phyloP scores from a whole-genome alignment of 805 yeast genomes.

The Grigorovia transvaalensis region DNA sequence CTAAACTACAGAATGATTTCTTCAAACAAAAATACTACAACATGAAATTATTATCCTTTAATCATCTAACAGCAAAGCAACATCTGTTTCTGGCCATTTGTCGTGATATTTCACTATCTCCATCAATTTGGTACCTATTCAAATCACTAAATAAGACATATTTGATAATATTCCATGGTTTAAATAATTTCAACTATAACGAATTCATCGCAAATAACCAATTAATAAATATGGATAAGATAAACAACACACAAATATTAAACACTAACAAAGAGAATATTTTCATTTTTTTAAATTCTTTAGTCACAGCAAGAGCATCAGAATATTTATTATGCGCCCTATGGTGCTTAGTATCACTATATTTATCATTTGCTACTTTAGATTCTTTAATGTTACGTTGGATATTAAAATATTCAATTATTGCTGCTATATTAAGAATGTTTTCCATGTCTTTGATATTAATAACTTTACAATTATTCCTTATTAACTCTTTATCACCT shows the following conservation, averaged over 20 bases:
- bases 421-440: conserved; percentile 83
- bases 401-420: conserved; percentile 81
- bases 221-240: not conserved
- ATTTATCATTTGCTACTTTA: conserved; percentile 69
- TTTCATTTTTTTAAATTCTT: conserved; percentile 16
- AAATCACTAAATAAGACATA: conserved; percentile 31
- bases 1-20: not conserved
- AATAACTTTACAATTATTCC: conserved; percentile 56
- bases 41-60: conserved; percentile 54
- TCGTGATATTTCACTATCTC: conserved; percentile 64
- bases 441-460: conserved; percentile 70
- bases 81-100: conserved; percentile 70
- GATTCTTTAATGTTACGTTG: conserved; percentile 89
- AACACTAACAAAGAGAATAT: conserved; percentile 3
- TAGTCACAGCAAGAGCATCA: conserved; percentile 56
- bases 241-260: conserved; percentile 1
- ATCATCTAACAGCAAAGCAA: conserved; percentile 62
- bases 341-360: conserved; percentile 90
- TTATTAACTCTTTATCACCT: conserved; percentile 59
- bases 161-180: conserved; percentile 9
- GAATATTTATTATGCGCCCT: conserved; percentile 74
- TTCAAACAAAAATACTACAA: conserved; percentile 13
- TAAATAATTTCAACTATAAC: not conserved
- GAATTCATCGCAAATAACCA: not conserved
- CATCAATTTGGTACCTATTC: conserved; percentile 47